Evolutionary conservation across 2,329 filamentous ascomycete species (phyloP).

Genomic region (Fonsecaea monophora): DNA sequence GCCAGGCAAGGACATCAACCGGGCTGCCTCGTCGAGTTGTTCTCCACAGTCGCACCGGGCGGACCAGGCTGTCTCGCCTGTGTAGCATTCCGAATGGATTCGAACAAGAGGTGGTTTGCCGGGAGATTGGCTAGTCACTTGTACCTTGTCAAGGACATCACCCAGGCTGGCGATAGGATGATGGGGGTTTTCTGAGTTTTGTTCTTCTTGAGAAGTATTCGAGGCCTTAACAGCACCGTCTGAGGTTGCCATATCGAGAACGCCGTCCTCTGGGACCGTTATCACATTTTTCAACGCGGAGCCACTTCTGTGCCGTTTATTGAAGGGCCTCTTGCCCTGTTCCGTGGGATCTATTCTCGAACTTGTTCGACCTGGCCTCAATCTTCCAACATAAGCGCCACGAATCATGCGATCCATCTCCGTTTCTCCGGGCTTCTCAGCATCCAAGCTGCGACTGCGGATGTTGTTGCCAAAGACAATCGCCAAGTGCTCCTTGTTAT

Average conservation of each 20-base stretch:
- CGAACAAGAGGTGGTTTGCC: constrained; percentile 74
- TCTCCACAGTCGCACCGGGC: constrained; percentile 97
- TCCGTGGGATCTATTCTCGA: constrained; percentile 65
- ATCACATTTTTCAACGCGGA: constrained; percentile 42
- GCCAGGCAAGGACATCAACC: constrained; percentile 79
- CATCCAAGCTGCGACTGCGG: constrained; percentile 67
- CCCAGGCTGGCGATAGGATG: constrained; percentile 21
- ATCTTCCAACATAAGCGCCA: constrained; percentile 85
- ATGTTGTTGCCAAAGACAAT: constrained; percentile 95
- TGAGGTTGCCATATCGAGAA: constrained; percentile 2
- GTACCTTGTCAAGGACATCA: constrained; percentile 18
- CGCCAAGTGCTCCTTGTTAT: constrained; percentile 94
- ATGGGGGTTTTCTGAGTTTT: constrained; percentile 20
- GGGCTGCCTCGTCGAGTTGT: constrained; percentile 93
- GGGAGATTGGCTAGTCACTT: constrained; percentile 2
- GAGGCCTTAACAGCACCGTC: constrained; percentile 17
- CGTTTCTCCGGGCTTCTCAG: constrained; percentile 54
- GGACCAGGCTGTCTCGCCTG: constrained; percentile 97
- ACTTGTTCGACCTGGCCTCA: constrained; percentile 83
- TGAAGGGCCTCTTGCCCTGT: constrained; percentile 22
- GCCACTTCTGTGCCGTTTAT: constrained; percentile 26
- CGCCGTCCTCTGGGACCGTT: constrained; percentile 32
- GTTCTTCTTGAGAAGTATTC: constrained; percentile 23
- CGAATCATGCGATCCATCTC: constrained; percentile 79
- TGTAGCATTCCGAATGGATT: constrained; percentile 98